A percentile compares a stretch with the other conserved stretches of the same genome.
Evolutionary conservation across 2,329 filamentous ascomycete species (phyloP).

Genomic region (Penicillium sp.): DNA sequence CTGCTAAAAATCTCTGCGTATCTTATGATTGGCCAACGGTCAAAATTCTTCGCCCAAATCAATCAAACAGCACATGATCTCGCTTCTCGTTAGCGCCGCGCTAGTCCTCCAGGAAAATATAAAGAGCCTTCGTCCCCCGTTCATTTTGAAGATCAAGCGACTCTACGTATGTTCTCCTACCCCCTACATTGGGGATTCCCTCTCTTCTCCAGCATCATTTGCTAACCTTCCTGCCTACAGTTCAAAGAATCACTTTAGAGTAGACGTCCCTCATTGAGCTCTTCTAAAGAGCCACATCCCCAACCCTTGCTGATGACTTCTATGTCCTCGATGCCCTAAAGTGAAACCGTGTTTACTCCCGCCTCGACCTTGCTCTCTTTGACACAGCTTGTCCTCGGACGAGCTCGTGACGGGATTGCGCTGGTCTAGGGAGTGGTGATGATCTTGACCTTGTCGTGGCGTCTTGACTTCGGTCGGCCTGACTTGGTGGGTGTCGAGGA

Average conservation of each 20-base stretch:
- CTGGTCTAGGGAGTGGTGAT: constrained; percentile 88
- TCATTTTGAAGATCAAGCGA: constrained; percentile 47
- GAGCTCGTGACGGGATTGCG: constrained; percentile 42
- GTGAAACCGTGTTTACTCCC: constrained; percentile 72
- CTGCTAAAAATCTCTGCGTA: not conserved
- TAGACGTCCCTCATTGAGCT: constrained; percentile 90
- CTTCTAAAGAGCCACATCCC: constrained; percentile 88
- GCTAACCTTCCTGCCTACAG: constrained; percentile 37
- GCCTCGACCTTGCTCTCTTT: constrained; percentile 37
- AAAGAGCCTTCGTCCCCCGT: constrained; percentile 30
- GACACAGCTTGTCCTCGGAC: constrained; percentile 29
- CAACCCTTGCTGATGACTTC: constrained; percentile 91
- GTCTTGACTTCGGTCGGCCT: constrained; percentile 78
- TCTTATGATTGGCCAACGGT: constrained; percentile 4
- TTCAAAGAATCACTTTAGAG: constrained; percentile 96
- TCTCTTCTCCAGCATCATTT: constrained; percentile 4
- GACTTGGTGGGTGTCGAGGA: constrained; percentile 82
- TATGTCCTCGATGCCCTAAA: constrained; percentile 86
- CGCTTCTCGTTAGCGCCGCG: constrained; percentile 35
- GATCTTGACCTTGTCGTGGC: constrained; percentile 80
- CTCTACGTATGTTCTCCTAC: constrained; percentile 46
- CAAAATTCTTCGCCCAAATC: constrained; percentile 22
- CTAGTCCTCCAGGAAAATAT: constrained; percentile 25
- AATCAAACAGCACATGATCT: constrained; percentile 26
- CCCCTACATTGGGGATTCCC: constrained; percentile 29